Evolutionary conservation across 225 moss, liverwort and hornwort species (phyloP), one percentile per base, ranked within the genome.

Genomic region (Thuidium tamariscinum): DNA sequence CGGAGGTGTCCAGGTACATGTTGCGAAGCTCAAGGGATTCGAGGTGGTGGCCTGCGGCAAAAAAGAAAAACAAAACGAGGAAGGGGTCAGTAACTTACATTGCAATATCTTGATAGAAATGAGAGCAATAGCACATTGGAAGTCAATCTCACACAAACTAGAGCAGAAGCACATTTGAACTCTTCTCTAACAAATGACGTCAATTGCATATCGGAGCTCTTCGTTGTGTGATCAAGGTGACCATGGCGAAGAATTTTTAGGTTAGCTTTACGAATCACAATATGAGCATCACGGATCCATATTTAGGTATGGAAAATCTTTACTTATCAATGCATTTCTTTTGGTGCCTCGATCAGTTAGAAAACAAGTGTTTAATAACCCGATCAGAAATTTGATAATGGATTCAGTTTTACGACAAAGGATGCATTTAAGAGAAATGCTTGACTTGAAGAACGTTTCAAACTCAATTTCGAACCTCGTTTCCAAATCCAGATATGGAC

Each of bases 21-120:
- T 97, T 97, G 10, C 97, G 91, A 32, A 97, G 92, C 96, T 97
- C 97, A 91, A 97, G 44, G 5, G 91, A 88, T 79, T 81, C 83
- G 81, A 97, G 77, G 9, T 89, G 83, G 69, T 91, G 89, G 91
- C 97, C 96, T 96, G 89, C 2, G 39, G 59, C 26, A 74, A 48
- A 48, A 71, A 27, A 44, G 3, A 65, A n/a, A 37, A 56, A 77
- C 10, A 37, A 77, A 36, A 77, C 56, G 56, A 77, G 39, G 55
- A 55, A 56, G 27, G 55, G 39, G 21, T 80, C 46, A 62, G 46
- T 13, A 4, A 52, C n/a, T 16, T 52, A 23, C 34, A 9, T 34
- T 42, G 46, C 20, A 80, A 60, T 42, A 46, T 62, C 46, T 42
- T 61, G 19, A 79, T 44, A 79, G 29, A 62, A 62, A 34, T 12